These are phyloP conservation scores for Phytopythium montanum DNA, from an alignment of 352 stramenopile species.

Conservation along the genomic window DNA sequence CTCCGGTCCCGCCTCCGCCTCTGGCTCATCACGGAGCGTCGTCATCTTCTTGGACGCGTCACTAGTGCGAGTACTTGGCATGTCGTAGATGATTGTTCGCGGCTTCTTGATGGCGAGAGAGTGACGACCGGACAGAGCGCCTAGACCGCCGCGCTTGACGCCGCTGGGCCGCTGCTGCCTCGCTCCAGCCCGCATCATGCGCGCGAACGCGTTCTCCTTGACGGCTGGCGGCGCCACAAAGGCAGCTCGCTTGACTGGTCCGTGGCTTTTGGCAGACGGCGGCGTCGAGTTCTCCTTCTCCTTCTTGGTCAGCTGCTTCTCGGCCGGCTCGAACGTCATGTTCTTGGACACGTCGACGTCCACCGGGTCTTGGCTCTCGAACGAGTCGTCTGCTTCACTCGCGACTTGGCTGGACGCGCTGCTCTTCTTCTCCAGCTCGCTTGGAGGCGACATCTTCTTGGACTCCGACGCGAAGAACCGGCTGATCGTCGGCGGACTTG, in stretches of 20 bases:
- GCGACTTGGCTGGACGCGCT: conserved; percentile 2
- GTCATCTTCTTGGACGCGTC: not conserved
- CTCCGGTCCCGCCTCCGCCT: not conserved
- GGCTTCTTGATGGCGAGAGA: not conserved
- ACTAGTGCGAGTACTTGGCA: not conserved
- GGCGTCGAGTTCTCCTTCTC: conserved; percentile 46
- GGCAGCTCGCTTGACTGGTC: not conserved
- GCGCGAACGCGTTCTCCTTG: conserved; percentile 77
- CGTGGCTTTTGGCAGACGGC: conserved; percentile 7
- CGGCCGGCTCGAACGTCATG: conserved; percentile 48
- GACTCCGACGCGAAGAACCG: conserved; percentile 35
- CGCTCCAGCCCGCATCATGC: conserved; percentile 74
- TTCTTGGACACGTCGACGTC: conserved; percentile 42
- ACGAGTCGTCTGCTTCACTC: conserved; percentile 10
- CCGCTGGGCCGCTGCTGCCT: conserved; percentile 46
- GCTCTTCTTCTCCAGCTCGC: conserved; percentile 26
- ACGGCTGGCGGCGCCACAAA: not conserved
- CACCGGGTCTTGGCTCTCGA: conserved; percentile 53
- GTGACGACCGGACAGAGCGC: not conserved
- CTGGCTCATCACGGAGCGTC: not conserved
- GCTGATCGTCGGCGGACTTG: conserved; percentile 26
- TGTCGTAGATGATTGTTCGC: not conserved
- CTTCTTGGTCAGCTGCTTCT: conserved; percentile 18
- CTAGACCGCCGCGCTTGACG: conserved; percentile 36
- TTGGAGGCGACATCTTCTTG: conserved; percentile 24